Base-by-base conservation (phyloP, 2,329 filamentous ascomycete genomes). In the Colletotrichum chlorophyti region DNA sequence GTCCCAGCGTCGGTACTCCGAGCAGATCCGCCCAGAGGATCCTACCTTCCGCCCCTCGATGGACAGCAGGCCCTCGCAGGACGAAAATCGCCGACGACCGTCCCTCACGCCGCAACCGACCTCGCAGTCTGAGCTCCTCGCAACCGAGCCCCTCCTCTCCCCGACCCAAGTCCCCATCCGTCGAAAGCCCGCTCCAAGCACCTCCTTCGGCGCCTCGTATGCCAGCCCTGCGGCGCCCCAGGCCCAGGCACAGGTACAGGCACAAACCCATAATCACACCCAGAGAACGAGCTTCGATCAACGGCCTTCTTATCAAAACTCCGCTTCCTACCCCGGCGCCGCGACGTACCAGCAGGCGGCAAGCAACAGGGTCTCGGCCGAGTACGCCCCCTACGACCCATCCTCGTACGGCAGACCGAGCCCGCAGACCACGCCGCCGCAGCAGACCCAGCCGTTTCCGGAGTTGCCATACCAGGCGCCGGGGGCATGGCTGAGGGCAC, bases 401-500 rank as follows among this genome's bases (percentile, higher is more conserved):
- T 42, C 46, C 4, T 42, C 53, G 10, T 52, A 46, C 29, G 27
- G 27, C 27, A 48, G 57, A 2, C 58, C 58, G 14, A 60, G 41
- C 11, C 53, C 24, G 29, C 29, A 37, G 23, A 60, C 42, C 17
- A 60, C 43, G 21, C 26, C 57, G 6, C 51, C 55, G 6, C 57
- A 60, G 21, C 29, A 49, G 19, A 34, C 38, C 32, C 50, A 60
- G 31, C 57, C 57, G 38, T 60, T 57, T 21, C 57, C 57, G 15
- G 57, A 60, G 11, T 23, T 60, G 38, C 51, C 51, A 11, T 38
- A 48, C 15, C 29, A 46, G 26, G 38, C 23, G 19, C 58, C 58
- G 14, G 53, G 46, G 8, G 53, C 46, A 14, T 60, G 58, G 58
- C 58, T 40, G 3, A 6, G 26, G 4, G 38, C 40, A 19, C 34